Conservation (phyloP, 163 green algal genomes). For the Coccomyxa subellipsoidea region DNA sequence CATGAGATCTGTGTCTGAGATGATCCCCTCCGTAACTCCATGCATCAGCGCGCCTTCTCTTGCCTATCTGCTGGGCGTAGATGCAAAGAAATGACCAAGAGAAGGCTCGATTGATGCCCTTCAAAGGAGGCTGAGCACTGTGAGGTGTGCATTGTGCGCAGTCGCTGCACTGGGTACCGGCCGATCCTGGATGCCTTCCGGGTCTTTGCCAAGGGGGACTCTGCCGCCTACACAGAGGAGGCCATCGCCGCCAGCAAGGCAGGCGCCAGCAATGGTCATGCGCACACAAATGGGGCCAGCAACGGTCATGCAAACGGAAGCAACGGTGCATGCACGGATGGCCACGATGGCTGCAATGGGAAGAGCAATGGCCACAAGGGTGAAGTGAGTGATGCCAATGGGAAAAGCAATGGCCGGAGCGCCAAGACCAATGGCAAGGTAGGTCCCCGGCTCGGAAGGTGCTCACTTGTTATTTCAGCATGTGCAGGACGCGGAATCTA, state of each 20-base stretch:
- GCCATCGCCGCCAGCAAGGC: conserved; percentile 59
- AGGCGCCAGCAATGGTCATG: neutral
- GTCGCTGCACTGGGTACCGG: conserved; percentile 94
- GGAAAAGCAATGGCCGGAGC: neutral
- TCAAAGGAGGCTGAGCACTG: neutral
- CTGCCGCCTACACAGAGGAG: conserved; percentile 80
- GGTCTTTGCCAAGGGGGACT: conserved; percentile 78
- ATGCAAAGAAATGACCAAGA: no score
- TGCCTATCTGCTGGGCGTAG: no score
- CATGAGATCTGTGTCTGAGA: no score
- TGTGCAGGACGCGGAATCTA: no score
- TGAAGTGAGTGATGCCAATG: no score
- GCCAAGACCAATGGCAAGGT: neutral
- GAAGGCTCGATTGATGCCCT: no score
- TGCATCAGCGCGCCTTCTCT: no score
- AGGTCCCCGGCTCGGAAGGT: neutral
- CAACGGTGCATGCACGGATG: neutral
- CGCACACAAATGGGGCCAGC: conserved; percentile 2
- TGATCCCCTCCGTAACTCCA: no score
- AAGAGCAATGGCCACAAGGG: neutral
- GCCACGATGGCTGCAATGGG: neutral
- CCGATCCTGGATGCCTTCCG: conserved; percentile 97
- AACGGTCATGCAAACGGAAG: neutral
- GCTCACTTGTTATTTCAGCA: no score
- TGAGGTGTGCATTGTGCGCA: conserved; percentile 24